These are phyloP conservation scores for Cadophora sp. DNA, from an alignment of 2,329 filamentous ascomycete species.

Conservation along the genomic window DNA sequence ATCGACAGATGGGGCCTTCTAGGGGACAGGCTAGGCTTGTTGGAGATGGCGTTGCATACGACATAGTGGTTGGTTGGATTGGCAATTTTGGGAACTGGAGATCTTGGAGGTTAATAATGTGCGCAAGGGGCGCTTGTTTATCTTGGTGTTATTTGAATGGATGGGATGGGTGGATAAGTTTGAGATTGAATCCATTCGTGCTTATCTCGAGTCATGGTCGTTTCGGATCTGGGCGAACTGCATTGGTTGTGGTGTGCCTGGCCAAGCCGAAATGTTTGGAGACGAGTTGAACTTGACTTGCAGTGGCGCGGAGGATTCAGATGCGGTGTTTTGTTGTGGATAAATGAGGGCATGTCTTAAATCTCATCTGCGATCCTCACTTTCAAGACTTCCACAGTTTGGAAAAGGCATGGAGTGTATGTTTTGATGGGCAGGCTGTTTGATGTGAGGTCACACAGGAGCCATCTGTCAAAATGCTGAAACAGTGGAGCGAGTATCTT, in stretches of 20 bases:
- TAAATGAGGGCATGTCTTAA: conserved; percentile 1
- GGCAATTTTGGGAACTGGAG: neutral
- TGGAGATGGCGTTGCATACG: neutral
- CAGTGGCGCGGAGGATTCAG: neutral
- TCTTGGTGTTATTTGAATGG: neutral
- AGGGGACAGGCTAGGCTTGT: neutral
- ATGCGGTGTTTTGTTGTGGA: neutral
- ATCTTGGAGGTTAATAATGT: neutral
- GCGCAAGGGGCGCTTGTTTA: conserved; percentile 4
- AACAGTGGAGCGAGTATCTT: conserved; percentile 3
- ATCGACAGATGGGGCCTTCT: neutral
- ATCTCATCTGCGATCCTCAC: conserved; percentile 9
- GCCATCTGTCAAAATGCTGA: neutral
- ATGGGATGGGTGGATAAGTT: neutral
- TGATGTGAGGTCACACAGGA: neutral
- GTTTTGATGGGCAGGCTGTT: neutral
- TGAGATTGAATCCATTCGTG: neutral
- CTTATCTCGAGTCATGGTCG: conserved; percentile 1
- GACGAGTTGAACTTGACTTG: neutral
- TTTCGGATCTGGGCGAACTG: neutral
- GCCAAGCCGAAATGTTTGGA: neutral
- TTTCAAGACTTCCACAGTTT: neutral
- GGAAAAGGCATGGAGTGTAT: neutral
- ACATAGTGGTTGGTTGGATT: neutral
- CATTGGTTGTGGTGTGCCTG: neutral